Percentiles rank a stretch among this genome's conserved stretches.
These are phyloP conservation scores for Botrytis fabae DNA, from an alignment of 2,329 filamentous ascomycete genomes.

Conservation along the genomic window DNA sequence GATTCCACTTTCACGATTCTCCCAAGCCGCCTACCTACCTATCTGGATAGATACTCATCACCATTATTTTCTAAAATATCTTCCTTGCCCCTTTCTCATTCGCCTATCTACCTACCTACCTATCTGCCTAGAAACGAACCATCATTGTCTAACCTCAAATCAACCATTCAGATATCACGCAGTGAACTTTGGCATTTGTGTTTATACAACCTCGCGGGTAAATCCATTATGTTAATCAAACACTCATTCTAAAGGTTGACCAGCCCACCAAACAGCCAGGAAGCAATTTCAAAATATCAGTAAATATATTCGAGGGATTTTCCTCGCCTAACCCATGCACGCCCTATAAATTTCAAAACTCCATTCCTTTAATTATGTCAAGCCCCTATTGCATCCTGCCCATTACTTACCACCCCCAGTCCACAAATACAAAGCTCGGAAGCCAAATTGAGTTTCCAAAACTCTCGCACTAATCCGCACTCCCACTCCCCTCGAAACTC, in stretches of 20 bases:
- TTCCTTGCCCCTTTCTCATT: background rate
- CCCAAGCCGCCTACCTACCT: no score
- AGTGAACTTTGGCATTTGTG: background rate
- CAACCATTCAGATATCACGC: background rate
- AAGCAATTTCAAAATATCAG: background rate
- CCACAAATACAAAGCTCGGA: background rate
- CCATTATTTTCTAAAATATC: no score
- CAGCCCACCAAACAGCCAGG: background rate
- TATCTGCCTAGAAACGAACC: no score
- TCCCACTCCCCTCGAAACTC: constrained; percentile 55
- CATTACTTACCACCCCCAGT: background rate
- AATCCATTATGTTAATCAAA: constrained; percentile 1
- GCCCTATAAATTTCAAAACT: background rate
- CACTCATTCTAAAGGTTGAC: background rate
- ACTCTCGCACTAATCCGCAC: constrained; percentile 39
- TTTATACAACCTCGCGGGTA: background rate
- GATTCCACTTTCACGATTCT: background rate
- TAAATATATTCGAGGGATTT: background rate
- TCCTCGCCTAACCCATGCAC: background rate
- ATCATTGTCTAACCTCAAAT: background rate
- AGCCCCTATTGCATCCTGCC: background rate
- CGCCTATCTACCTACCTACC: background rate
- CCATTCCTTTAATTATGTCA: background rate
- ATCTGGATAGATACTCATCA: no score
- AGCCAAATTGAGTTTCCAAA: background rate